These are phyloP conservation scores for Candida namnaoensis DNA, from an alignment of 805 yeast genomes.

Conservation along the genomic window DNA sequence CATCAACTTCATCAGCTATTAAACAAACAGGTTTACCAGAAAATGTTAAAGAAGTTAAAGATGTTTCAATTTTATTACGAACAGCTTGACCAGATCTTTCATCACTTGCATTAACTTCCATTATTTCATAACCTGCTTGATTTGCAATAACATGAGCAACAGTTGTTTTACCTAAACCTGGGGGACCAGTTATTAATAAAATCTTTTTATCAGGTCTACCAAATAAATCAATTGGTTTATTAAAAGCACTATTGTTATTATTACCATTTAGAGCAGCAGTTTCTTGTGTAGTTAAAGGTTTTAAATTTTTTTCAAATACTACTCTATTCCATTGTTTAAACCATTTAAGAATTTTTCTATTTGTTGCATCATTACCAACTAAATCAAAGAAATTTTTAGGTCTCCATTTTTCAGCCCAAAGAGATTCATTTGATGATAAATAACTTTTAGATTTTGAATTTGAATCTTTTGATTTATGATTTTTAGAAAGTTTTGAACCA, in stretches of 20 bases:
- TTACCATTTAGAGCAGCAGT: conserved; percentile 1
- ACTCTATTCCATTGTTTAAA: conserved; percentile 56
- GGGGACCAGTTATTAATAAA: conserved; percentile 79
- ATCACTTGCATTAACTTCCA: conserved; percentile 84
- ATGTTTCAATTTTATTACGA: conserved; percentile 46
- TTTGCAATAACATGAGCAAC: conserved; percentile 78
- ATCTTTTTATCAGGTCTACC: conserved; percentile 56
- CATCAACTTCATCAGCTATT: conserved; percentile 86
- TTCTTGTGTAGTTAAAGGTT: conserved; percentile 13
- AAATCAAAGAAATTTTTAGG: conserved; percentile 57
- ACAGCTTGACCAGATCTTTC: conserved; percentile 58
- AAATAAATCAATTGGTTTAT: conserved; percentile 35
- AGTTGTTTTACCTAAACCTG: conserved; percentile 90
- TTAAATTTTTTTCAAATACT: conserved; percentile 39
- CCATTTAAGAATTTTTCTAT: conserved; percentile 55
- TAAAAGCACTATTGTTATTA: not conserved
- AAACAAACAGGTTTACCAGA: conserved; percentile 73
- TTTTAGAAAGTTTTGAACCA: too few relatives aligned
- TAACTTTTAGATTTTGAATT: not conserved
- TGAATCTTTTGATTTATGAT: not conserved
- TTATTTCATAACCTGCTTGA: conserved; percentile 71
- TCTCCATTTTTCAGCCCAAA: conserved; percentile 62
- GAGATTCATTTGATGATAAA: too few relatives aligned
- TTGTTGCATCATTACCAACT: conserved; percentile 60
- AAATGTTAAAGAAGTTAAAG: conserved; percentile 57